phyloP scores from a whole-genome alignment of 495 filamentous ascomycete species.

The Tuber umbilicatum region DNA sequence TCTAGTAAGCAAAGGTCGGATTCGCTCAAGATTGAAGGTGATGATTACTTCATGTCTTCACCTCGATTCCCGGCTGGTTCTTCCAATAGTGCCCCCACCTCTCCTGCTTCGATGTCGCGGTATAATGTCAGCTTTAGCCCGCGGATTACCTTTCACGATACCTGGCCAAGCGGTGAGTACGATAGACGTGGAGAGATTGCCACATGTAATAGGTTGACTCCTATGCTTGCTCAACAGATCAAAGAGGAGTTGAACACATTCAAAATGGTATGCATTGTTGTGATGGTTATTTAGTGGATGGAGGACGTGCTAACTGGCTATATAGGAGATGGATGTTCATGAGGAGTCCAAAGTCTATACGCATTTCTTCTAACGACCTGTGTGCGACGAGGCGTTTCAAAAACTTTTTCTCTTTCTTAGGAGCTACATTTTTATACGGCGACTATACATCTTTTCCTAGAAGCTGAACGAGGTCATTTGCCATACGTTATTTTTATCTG shows the following conservation, averaged over 20 bases:
- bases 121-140: slow-evolving; percentile 87
- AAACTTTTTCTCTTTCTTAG: slow-evolving; percentile 26
- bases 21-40: slow-evolving; percentile 58
- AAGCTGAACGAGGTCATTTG: slow-evolving; percentile 28
- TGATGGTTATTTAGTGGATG: neutral
- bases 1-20: slow-evolving; percentile 30
- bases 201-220: slow-evolving; percentile 95
- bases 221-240: slow-evolving; percentile 96
- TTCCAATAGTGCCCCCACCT: slow-evolving; percentile 67
- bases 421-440: slow-evolving; percentile 28
- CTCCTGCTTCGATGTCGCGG: slow-evolving; percentile 55
- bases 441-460: slow-evolving; percentile 34
- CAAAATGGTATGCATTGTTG: slow-evolving; percentile 73
- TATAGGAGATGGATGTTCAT: slow-evolving; percentile 98
- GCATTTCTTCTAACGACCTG: slow-evolving; percentile 80
- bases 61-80: slow-evolving; percentile 59
- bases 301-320: slow-evolving; percentile 42
- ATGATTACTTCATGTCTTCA: slow-evolving; percentile 78
- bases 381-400: slow-evolving; percentile 26
- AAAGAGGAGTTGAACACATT: slow-evolving; percentile 99
- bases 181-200: slow-evolving; percentile 93
- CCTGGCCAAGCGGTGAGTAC: slow-evolving; percentile 91
- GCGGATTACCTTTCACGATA: slow-evolving; percentile 89
- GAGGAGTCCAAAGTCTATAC: slow-evolving; percentile 98
- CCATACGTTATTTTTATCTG: slow-evolving; percentile 31